Conservation (phyloP, 768 basidiomycete species). For the Amanita pallidorosea region DNA sequence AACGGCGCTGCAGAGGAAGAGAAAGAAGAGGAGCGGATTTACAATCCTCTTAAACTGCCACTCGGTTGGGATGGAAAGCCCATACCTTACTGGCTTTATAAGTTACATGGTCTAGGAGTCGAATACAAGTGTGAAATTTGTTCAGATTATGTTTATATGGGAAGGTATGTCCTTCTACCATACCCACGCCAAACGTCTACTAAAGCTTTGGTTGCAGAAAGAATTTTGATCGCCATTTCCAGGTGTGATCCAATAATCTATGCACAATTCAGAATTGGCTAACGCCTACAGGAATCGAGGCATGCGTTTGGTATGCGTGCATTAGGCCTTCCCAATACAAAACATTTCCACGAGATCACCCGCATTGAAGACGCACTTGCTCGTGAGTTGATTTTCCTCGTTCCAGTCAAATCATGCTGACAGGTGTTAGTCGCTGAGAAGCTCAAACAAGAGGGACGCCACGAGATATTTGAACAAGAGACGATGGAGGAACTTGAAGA, state of each 20-base stretch:
- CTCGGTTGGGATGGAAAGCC: conserved; percentile 98
- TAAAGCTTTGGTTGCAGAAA: conserved; percentile 38
- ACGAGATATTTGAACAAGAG: conserved; percentile 88
- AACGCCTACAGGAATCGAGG: conserved; percentile 63
- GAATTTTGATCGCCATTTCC: conserved; percentile 95
- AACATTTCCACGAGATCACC: conserved; percentile 98
- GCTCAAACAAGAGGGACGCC: conserved; percentile 91
- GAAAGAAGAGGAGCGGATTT: conserved; percentile 93
- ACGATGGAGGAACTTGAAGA: conserved; percentile 98
- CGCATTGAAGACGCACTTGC: conserved; percentile 93
- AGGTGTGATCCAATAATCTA: conserved; percentile 32
- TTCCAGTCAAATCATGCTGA: neutral
- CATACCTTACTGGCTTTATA: conserved; percentile 98
- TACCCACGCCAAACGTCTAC: conserved; percentile 3
- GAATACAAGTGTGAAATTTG: conserved; percentile 98
- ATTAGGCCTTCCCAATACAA: conserved; percentile 93
- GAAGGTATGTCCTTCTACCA: conserved; percentile 42
- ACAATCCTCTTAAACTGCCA: conserved; percentile 95
- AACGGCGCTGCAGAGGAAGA: conserved; percentile 52
- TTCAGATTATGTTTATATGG: conserved; percentile 95
- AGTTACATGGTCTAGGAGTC: conserved; percentile 95
- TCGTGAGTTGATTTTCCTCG: conserved; percentile 39
- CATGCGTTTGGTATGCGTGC: conserved; percentile 99
- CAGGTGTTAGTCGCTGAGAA: conserved; percentile 77
- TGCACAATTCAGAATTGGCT: neutral